A percentile compares a stretch with the other conserved stretches of the same genome.
Evolutionary conservation across 2,329 filamentous ascomycete species (phyloP).

Genomic region (Cryphonectria nitschkei): DNA sequence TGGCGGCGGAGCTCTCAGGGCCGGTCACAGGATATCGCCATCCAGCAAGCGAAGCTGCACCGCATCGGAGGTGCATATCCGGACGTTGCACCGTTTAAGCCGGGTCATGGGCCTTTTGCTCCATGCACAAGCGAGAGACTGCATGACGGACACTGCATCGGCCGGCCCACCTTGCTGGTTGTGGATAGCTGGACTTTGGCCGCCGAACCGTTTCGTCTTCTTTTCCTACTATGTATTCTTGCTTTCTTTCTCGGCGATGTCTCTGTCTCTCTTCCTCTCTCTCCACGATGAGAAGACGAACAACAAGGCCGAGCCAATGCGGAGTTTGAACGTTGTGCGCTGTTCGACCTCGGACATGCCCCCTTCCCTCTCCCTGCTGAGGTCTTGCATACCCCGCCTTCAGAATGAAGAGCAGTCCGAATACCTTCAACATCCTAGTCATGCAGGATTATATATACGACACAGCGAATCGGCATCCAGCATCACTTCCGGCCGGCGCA

Average conservation of each 20-base stretch:
- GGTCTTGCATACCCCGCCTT: not conserved
- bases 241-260: not conserved
- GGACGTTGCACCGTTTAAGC: not conserved
- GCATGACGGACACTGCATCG: not conserved
- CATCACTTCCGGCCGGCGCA: not conserved
- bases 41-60: constrained; percentile 8
- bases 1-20: not conserved
- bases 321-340: not conserved
- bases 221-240: not conserved
- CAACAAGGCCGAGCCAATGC: not conserved
- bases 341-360: not conserved
- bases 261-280: not conserved
- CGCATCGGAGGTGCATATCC: not conserved
- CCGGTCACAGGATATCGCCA: not conserved
- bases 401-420: not conserved
- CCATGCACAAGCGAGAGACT: constrained; percentile 7
- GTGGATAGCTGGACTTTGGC: not conserved
- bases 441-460: not conserved
- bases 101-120: not conserved
- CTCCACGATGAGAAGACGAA: not conserved
- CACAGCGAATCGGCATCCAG: not conserved
- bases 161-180: not conserved
- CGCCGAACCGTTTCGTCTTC: not conserved
- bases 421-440: not conserved
- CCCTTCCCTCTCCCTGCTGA: no score